Conservation (phyloP, 176 grass and related monocot species). For the Triticum turgidum region DNA sequence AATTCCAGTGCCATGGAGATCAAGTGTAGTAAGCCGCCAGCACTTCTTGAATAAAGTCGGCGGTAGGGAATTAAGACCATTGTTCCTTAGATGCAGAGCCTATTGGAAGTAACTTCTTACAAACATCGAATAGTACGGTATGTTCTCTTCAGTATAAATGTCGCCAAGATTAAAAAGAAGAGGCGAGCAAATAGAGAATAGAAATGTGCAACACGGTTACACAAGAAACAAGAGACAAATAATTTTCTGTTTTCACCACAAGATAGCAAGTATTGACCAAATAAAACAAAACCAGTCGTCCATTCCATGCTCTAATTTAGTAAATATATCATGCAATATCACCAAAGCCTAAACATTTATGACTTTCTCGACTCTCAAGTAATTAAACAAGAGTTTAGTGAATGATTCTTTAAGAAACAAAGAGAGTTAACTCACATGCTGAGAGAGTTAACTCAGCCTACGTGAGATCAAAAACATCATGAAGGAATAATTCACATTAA, state of each 20-base stretch:
- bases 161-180: not conserved
- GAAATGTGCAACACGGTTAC: not conserved
- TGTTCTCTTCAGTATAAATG: not conserved
- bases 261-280: too few species aligned
- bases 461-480: not conserved
- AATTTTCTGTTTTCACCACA: too few species aligned
- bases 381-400: conserved; percentile 11
- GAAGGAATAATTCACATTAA: not conserved
- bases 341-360: not conserved
- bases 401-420: not conserved
- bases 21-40: conserved; percentile 66
- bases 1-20: conserved; percentile 95
- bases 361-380: not conserved
- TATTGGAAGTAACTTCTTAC: conserved; percentile 32
- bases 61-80: conserved; percentile 75
- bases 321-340: too few species aligned
- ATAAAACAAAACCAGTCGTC: too few species aligned
- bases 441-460: not conserved
- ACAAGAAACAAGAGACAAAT: not conserved
- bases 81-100: conserved; percentile 80
- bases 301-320: too few species aligned
- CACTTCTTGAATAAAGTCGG: conserved; percentile 70
- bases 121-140: not conserved
- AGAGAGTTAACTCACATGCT: not conserved
- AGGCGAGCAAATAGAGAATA: not conserved